Base-by-base conservation (phyloP, 2,329 filamentous ascomycete genomes). In the Ophiostoma sp. region DNA sequence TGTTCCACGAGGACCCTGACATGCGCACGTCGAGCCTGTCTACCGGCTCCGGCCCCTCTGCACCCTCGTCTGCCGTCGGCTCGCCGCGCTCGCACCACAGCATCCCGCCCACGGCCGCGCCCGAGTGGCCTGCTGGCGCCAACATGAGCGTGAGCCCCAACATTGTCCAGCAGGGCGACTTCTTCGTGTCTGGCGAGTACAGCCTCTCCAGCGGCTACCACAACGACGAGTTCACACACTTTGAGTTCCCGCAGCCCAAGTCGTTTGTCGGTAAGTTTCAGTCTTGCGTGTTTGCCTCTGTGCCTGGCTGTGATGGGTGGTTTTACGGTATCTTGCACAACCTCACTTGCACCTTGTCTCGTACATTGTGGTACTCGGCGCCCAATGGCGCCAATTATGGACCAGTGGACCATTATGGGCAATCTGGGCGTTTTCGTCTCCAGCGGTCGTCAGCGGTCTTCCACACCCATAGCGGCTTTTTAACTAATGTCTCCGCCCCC, bases 31-130 rank as follows among this genome's bases (percentile, higher is more conserved):
- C 83, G 66, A 86, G 82, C 75, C 82, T 84, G 71, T 92, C 83
- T 70, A 87, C 83, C 70, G 82, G 82, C 38, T 89, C 85, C 69
- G 87, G 78, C 68, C 85, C 80, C 66, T 90, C 89, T 66, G 86
- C 85, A 4, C 81, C 87, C 6, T 90, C 88, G 0, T 90, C 88
- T 8, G 86, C 85, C 67, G 84, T 88, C 71, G 87, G 87, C 68
- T 91, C 88, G 36, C 88, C 88, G 40, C 85, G 87, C 73, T 88
- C 87, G 1, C 83, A 84, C 71, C 83, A 85, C 74, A 83, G 83
- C 68, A 84, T 85, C 72, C 41, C 63, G 11, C 77, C 84, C 71
- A 84, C 84, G 70, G 80, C 81, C 73, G 82, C 85, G 66, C 81
- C 86, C 63, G 85, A 87, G 70, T 90, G 87, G 85, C 77, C 82